These are phyloP conservation scores for Pythium periplocum DNA, from an alignment of 352 stramenopile species.

Conservation along the genomic window DNA sequence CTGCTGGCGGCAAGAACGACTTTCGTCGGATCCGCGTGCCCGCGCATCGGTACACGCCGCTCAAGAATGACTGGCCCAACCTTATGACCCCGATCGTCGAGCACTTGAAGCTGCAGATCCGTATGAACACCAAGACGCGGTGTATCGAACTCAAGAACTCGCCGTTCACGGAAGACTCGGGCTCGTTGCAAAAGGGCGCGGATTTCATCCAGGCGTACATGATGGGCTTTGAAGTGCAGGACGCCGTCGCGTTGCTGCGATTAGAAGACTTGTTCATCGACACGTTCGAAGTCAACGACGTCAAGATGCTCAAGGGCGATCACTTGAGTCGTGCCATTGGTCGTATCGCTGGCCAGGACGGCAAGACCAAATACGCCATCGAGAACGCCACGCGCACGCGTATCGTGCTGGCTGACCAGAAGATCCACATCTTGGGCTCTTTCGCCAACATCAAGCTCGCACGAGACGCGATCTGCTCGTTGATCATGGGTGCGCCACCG, in stretches of 20 bases:
- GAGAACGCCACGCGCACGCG: conserved; percentile 99
- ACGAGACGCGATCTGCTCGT: conserved; percentile 85
- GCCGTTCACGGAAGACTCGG: conserved; percentile 90
- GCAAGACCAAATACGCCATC: conserved; percentile 99
- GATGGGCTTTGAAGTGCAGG: conserved; percentile 99
- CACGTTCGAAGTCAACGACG: conserved; percentile 98
- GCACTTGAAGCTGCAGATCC: conserved; percentile 97
- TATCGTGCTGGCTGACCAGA: conserved; percentile 98
- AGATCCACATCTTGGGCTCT: conserved; percentile 98
- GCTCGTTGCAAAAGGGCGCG: conserved; percentile 94
- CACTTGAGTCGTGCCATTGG: conserved; percentile 98
- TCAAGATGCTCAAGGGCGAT: conserved; percentile 97
- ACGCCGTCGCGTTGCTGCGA: conserved; percentile 96
- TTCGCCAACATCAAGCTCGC: conserved; percentile 99
- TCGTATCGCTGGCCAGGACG: conserved; percentile 97
- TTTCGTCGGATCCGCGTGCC: conserved; percentile 96
- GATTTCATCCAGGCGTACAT: conserved; percentile 99
- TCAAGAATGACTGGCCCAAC: conserved; percentile 99
- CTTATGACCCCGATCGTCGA: conserved; percentile 98
- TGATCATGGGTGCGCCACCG: conserved; percentile 96
- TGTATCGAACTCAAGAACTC: conserved; percentile 98
- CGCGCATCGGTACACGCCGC: conserved; percentile 95
- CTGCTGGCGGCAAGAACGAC: conserved; percentile 88
- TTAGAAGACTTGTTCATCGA: conserved; percentile 99
- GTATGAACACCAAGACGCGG: conserved; percentile 99